Evolutionary conservation across 768 basidiomycete species (phyloP).

Genomic region (Lactarius vividus): DNA sequence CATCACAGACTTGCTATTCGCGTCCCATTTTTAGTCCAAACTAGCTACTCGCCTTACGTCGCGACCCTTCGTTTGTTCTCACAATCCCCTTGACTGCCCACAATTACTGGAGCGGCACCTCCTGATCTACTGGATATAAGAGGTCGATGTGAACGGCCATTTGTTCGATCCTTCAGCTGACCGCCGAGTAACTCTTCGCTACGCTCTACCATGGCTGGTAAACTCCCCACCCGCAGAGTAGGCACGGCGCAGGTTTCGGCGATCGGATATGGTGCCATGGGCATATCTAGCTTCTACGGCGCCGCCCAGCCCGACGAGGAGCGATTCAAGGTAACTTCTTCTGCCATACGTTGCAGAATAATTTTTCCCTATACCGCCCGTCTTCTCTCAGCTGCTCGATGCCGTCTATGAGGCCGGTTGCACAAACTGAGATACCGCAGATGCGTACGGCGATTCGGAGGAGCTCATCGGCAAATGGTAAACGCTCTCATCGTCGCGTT

Average conservation of each 20-base stretch:
- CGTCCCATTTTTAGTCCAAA: too few relatives aligned
- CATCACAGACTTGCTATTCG: background rate
- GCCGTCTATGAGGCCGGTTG: slow-evolving; percentile 41
- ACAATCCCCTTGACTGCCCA: background rate
- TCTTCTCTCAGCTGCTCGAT: slow-evolving; percentile 37
- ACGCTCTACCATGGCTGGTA: slow-evolving; percentile 3
- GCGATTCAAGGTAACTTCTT: slow-evolving; percentile 43
- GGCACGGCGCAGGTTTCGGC: slow-evolving; percentile 46
- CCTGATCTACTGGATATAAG: background rate
- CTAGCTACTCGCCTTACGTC: too few relatives aligned
- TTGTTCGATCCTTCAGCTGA: background rate
- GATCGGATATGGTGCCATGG: slow-evolving; percentile 64
- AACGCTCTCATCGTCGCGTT: background rate
- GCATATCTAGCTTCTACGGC: slow-evolving; percentile 51
- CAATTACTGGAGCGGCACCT: background rate
- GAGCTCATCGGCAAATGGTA: slow-evolving; percentile 48
- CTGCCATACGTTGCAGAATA: background rate
- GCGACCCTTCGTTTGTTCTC: background rate
- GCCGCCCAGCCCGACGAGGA: slow-evolving; percentile 49
- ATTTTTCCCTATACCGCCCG: background rate
- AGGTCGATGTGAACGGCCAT: background rate
- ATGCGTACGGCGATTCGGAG: slow-evolving; percentile 43
- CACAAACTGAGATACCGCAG: slow-evolving; percentile 49
- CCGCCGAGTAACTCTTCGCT: background rate
- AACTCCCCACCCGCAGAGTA: slow-evolving; percentile 43